Evolutionary conservation across 176 grass and related monocot species (phyloP), one percentile per base, ranked within the genome.

Genomic region (Bolboschoenus planiculmis): DNA sequence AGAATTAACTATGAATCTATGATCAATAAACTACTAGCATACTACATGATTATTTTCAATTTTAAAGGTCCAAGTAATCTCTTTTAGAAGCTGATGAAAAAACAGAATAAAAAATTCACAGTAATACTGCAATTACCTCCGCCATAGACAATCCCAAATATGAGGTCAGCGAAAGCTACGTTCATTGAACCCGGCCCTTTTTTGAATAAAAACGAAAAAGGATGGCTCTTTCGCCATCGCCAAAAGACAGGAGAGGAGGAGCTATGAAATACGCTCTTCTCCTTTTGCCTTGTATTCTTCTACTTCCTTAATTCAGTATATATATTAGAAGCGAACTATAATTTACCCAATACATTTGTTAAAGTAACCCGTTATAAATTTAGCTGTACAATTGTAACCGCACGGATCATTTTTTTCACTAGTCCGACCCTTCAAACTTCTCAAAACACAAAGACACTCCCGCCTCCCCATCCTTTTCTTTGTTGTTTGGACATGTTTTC

Each of bases 111-210:
- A 43, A 42, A 4, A 9, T 48, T n/a, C 70, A 74, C 70, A 74
- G 16, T 26, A 65, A 29, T 14, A 27, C 39, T 48, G 10, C 10
- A 74, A 15, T 27, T 14, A 4, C 2, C 27, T 75, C 44, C 3
- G 71, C 71, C 43, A 48, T 29, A 75, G 24, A 46, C 5, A 18
- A 74, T 29, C 11, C 20, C 2, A 1, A 29, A 36, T 29, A 83
- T 7, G 33, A 46, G 30, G 16, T 14, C 46, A 46, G 24, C 23
- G 81, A 72, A 30, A 20, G 42, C 33, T 83, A 57, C 87, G 84
- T 92, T 84, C 91, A 93, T 94, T 87, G 89, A 94, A 97, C 86
- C 94, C 92, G 91, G 86, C 65, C 90, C 9, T 46, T 73, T 46
- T 14, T 46, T 44, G 14, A 44, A 44, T 24, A 73, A 46, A 73